These are phyloP conservation scores for Candida vartiovaarae DNA, from an alignment of 805 yeast species.

Conservation along the genomic window DNA sequence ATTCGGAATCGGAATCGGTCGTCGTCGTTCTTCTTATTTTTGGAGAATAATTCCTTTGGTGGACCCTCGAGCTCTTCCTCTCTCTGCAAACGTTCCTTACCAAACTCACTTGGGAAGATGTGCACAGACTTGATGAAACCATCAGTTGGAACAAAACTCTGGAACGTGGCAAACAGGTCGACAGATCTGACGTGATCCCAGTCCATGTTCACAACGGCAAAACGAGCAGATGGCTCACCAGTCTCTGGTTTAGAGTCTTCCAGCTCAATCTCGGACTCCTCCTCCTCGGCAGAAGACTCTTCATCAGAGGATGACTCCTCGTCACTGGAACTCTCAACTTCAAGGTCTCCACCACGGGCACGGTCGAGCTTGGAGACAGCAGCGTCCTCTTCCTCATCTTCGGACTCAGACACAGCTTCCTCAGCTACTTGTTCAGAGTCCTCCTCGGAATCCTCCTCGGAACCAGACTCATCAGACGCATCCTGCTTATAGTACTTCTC, in stretches of 20 bases:
- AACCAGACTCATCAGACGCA: conserved; percentile 5
- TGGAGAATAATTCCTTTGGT: conserved; percentile 70
- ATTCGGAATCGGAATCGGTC: conserved; percentile 46
- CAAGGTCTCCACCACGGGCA: conserved; percentile 62
- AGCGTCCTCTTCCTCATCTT: conserved; percentile 23
- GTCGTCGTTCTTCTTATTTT: conserved; percentile 31
- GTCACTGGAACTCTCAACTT: conserved; percentile 34
- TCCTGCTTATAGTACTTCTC: conserved; percentile 13
- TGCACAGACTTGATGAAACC: conserved; percentile 64
- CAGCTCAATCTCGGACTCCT: conserved; percentile 45
- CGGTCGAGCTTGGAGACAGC: conserved; percentile 34
- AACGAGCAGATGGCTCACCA: conserved; percentile 74
- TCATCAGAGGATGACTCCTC: conserved; percentile 33
- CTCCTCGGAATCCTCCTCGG: background rate
- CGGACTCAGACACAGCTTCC: conserved; percentile 8
- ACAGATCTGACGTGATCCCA: conserved; percentile 93
- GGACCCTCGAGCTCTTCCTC: conserved; percentile 93
- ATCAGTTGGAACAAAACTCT: conserved; percentile 72
- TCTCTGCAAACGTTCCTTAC: conserved; percentile 85
- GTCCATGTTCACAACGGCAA: conserved; percentile 94
- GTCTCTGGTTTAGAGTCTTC: conserved; percentile 63
- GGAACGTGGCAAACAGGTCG: conserved; percentile 84
- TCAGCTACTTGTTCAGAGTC: background rate
- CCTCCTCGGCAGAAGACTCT: conserved; percentile 33
- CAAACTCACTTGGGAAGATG: conserved; percentile 85